Percentiles rank a stretch among this genome's conserved stretches.
Evolutionary conservation across 2,329 filamentous ascomycete genomes (phyloP).

Genomic region (Ceratocystis variospora): DNA sequence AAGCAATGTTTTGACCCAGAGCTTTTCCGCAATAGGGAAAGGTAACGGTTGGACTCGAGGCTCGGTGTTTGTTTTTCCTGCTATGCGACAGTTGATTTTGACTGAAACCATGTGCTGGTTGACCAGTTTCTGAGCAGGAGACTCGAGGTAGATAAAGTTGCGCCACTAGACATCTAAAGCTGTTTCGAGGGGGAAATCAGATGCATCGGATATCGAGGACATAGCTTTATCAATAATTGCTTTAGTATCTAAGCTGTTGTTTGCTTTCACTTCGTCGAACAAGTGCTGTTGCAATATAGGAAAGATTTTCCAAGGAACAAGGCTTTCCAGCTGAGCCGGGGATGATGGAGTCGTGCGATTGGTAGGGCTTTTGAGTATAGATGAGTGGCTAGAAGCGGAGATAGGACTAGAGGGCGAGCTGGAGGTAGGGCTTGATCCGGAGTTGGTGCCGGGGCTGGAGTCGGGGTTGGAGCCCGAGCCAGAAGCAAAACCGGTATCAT

Average conservation of each 20-base stretch:
- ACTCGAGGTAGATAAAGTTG: conserved; percentile 4
- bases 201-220: background rate
- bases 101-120: background rate
- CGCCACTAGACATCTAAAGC: background rate
- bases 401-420: background rate
- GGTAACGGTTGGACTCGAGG: background rate
- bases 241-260: background rate
- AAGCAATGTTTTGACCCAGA: background rate
- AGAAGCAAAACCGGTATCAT: background rate
- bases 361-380: background rate
- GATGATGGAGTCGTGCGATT: background rate
- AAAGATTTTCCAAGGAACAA: background rate
- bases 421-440: background rate
- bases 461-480: background rate
- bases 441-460: background rate
- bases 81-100: background rate
- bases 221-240: background rate
- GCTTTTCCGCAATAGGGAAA: background rate
- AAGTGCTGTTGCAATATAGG: background rate
- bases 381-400: background rate
- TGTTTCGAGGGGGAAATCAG: background rate
- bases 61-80: background rate
- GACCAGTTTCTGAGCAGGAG: conserved; percentile 3
- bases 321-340: background rate
- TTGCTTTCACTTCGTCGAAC: background rate